These are phyloP conservation scores for Metschnikowia matae DNA, from an alignment of 805 yeast species.

Conservation along the genomic window DNA sequence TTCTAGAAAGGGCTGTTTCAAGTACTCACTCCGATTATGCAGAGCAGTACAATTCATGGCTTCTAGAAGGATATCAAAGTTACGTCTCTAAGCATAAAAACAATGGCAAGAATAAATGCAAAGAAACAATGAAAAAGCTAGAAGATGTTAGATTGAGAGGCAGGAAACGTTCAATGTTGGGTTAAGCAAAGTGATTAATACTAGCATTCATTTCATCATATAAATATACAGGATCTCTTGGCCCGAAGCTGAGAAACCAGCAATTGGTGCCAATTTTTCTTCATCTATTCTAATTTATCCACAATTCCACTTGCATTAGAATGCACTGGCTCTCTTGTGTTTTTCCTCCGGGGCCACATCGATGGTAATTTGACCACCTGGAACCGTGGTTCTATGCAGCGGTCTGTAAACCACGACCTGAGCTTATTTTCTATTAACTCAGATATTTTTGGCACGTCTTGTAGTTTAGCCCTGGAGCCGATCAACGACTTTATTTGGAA, in stretches of 20 bases:
- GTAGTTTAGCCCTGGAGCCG: slow-evolving; percentile 88
- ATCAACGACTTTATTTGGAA: slow-evolving; percentile 84
- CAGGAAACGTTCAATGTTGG: slow-evolving; percentile 91
- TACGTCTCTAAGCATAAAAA: slow-evolving; percentile 19
- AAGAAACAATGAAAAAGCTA: slow-evolving; percentile 59
- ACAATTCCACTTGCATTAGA: slow-evolving; percentile 18
- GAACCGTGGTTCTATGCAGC: slow-evolving; percentile 91
- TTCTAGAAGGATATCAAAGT: slow-evolving; percentile 63
- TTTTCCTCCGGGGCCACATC: slow-evolving; percentile 65
- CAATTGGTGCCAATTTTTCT: neutral
- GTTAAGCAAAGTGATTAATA: slow-evolving; percentile 28
- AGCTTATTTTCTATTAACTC: slow-evolving; percentile 77
- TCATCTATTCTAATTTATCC: slow-evolving; percentile 16
- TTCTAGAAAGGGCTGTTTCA: slow-evolving; percentile 82
- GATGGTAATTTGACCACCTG: slow-evolving; percentile 83
- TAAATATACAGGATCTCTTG: neutral
- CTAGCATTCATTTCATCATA: neutral
- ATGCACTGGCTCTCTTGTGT: slow-evolving; percentile 32
- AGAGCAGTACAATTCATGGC: slow-evolving; percentile 59
- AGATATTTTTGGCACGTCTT: slow-evolving; percentile 88
- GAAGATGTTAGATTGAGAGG: slow-evolving; percentile 89
- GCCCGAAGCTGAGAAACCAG: neutral
- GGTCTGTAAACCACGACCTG: slow-evolving; percentile 84
- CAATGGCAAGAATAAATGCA: slow-evolving; percentile 36
- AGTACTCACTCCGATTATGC: slow-evolving; percentile 86